Conservation (phyloP, 768 basidiomycete species). For the Boletus coccyginus region DNA sequence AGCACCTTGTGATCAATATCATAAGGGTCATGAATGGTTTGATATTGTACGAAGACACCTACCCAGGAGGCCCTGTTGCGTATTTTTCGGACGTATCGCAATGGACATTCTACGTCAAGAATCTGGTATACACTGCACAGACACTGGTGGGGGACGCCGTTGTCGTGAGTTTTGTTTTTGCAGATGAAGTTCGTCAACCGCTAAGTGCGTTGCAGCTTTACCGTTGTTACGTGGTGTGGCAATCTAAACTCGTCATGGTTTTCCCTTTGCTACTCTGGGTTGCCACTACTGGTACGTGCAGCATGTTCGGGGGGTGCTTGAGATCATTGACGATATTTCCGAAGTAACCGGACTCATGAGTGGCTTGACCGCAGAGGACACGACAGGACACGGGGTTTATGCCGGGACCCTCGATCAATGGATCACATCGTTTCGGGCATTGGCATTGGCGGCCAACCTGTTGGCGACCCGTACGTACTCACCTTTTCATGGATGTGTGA, state of each 20-base stretch:
- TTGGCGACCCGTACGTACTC: not conserved
- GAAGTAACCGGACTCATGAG: too few relatives aligned
- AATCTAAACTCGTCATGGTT: not conserved
- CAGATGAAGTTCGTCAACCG: not conserved
- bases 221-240: not conserved
- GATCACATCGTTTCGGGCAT: not conserved
- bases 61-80: too few relatives aligned
- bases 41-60: too few relatives aligned
- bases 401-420: not conserved
- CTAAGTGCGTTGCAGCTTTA: not conserved
- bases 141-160: conserved; percentile 26
- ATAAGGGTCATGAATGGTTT: too few relatives aligned
- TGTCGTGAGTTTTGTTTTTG: conserved; percentile 13
- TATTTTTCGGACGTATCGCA: not conserved
- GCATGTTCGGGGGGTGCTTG: not conserved
- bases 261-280: not conserved
- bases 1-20: too few relatives aligned
- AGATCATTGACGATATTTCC: too few relatives aligned
- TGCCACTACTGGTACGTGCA: not conserved
- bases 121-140: conserved; percentile 13
- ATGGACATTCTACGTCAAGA: conserved; percentile 26
- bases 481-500: not conserved
- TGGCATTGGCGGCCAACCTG: not conserved
- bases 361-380: not conserved
- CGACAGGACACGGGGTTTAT: not conserved